Evolutionary conservation across 2,329 filamentous ascomycete species (phyloP).

Genomic region (Ophiocordyceps camponoti-floridani): DNA sequence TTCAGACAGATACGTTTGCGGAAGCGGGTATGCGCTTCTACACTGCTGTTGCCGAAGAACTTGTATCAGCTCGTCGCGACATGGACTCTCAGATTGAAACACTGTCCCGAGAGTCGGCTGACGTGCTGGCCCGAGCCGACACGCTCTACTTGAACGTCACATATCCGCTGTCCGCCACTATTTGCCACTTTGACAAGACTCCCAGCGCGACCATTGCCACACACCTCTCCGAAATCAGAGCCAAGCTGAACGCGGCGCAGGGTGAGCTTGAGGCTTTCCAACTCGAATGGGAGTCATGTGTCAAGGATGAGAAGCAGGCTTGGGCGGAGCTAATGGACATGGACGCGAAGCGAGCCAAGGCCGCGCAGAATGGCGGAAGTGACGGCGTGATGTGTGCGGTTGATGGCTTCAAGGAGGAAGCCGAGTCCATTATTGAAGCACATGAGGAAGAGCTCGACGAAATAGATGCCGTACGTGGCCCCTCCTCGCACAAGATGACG

Average conservation of each 20-base stretch:
- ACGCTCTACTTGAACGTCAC: conserved; percentile 13
- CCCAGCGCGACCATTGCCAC: conserved; percentile 8
- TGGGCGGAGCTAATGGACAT: conserved; percentile 5
- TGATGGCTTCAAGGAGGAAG: not conserved
- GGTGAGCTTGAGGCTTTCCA: conserved; percentile 8
- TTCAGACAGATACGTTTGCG: conserved; percentile 7
- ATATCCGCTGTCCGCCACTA: conserved; percentile 13
- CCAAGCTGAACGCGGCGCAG: conserved; percentile 7
- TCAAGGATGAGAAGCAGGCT: conserved; percentile 5
- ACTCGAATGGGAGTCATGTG: conserved; percentile 10
- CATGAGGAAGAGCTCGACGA: not conserved
- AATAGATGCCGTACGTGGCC: conserved; percentile 1
- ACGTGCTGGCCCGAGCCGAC: conserved; percentile 4
- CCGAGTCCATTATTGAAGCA: not conserved
- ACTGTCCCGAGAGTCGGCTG: conserved; percentile 6
- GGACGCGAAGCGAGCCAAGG: not conserved
- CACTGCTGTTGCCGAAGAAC: conserved; percentile 4
- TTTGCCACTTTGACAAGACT: conserved; percentile 9
- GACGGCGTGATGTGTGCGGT: not conserved
- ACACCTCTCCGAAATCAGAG: conserved; percentile 9
- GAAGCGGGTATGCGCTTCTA: conserved; percentile 7
- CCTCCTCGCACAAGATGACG: not conserved
- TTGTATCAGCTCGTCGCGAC: conserved; percentile 8
- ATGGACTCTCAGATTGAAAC: conserved; percentile 6
- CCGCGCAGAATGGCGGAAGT: not conserved